Base-by-base conservation (phyloP, 139 green algal genomes). In the Volvox africanus region DNA sequence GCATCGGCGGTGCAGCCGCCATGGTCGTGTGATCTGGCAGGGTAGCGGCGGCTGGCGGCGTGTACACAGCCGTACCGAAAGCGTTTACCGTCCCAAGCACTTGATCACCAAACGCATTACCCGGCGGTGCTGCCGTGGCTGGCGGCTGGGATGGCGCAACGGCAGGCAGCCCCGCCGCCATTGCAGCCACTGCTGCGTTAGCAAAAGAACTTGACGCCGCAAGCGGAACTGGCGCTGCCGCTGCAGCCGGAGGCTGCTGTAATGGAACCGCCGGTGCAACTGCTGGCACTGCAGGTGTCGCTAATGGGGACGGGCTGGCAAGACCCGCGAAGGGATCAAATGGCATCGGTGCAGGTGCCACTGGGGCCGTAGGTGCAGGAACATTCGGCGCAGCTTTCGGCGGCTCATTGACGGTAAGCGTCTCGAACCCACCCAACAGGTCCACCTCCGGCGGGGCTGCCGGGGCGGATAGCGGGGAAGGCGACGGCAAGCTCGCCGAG, bases 291-390 rank as follows among this genome's bases (percentile, higher is more conserved):
- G 65, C 5, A 2, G 68, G 37, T 1, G 32, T 9, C 44, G 44
- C 44, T 9, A 55, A 55, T 55, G 44, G 44, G 44, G 44, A 5
- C 9, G 44, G 44, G 44, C 44, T 71, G 1, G 32, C 28, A 50
- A 89, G 82, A 71, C n/a, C 69, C 3, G 73, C 22, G 44, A 90
- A 90, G 2, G 86, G 86, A 32, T 90, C 86, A 6, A 90, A 90
- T 50, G 69, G 44, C 69, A 67, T 9, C 5, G 28, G 28, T 1
- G 68, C 30, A 18, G 37, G 26, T 9, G 65, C 12, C 36, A 50
- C 24, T 16, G 84, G 67, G 1, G 28, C 62, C 33, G 78, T 1
- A 19, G 82, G 61, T 16, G 78, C 20, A 21, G 62, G 17, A n/a
- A 30, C 69, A 11, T n/a, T 44, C 44, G 69, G 44, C 2, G 85